These are phyloP conservation scores for Carex pumila DNA, from an alignment of 176 grass and related monocot genomes.

Conservation along the genomic window DNA sequence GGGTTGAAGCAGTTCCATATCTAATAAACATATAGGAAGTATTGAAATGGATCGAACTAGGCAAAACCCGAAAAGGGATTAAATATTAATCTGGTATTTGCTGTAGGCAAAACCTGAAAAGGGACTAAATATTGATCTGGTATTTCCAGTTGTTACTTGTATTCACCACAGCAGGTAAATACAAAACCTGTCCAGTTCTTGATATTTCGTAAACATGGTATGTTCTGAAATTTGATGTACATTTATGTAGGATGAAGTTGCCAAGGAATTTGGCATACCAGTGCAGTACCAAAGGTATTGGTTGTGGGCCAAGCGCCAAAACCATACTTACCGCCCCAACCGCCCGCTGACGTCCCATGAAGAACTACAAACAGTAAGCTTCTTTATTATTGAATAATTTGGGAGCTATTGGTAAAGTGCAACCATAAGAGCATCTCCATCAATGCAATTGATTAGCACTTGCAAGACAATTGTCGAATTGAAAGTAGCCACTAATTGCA, in stretches of 20 bases:
- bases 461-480: no score
- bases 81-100: not conserved
- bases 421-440: not conserved
- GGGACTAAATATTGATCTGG: not conserved
- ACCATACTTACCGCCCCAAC: conserved; percentile 93
- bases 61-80: not conserved
- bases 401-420: not conserved
- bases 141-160: not conserved
- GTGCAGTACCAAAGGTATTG: conserved; percentile 90
- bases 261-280: conserved; percentile 86
- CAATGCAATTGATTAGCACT: no score
- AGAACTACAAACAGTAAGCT: conserved; percentile 73
- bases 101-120: not conserved
- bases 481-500: no score
- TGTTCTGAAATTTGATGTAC: not conserved
- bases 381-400: not conserved
- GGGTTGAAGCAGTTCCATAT: not conserved
- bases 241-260: conserved; percentile 65
- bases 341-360: conserved; percentile 59
- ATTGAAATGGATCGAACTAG: not conserved
- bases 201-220: not conserved
- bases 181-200: not conserved
- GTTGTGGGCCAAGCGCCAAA: conserved; percentile 97
- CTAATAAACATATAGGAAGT: not conserved
- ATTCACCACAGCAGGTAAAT: not conserved